Conservation (phyloP, 2,329 filamentous ascomycete species). For the Colletotrichum lupini region DNA sequence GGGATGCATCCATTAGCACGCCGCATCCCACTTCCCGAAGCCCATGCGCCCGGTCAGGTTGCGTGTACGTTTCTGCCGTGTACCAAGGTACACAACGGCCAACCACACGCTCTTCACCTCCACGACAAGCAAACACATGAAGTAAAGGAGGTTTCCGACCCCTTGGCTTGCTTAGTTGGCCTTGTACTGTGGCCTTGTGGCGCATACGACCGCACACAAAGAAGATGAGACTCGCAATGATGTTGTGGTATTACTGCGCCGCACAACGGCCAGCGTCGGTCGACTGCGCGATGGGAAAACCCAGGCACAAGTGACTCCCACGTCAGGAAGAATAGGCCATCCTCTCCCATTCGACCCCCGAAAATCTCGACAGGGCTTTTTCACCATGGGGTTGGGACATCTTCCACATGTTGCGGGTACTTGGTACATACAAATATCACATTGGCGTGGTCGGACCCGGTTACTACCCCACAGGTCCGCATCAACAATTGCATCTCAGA, state of each 20-base stretch:
- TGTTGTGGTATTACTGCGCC: background rate
- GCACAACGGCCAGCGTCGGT: slow-evolving; percentile 1
- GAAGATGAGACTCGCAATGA: background rate
- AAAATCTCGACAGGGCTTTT: slow-evolving; percentile 6
- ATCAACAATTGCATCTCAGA: slow-evolving; percentile 4
- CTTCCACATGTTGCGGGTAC: slow-evolving; percentile 24
- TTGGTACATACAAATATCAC: slow-evolving; percentile 5
- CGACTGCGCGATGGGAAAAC: slow-evolving; percentile 15
- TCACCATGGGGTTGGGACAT: slow-evolving; percentile 28
- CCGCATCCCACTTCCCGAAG: slow-evolving; percentile 27
- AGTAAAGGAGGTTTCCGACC: slow-evolving; percentile 4
- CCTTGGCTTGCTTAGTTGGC: slow-evolving; percentile 19
- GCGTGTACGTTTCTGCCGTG: background rate
- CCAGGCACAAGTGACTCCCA: background rate
- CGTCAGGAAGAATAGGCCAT: slow-evolving; percentile 2
- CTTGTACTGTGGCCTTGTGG: background rate
- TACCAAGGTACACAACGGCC: slow-evolving; percentile 10
- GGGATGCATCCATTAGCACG: slow-evolving; percentile 22
- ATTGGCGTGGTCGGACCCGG: background rate
- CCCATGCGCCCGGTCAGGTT: slow-evolving; percentile 5
- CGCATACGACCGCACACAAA: background rate
- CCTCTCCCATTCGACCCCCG: background rate
- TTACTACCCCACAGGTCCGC: background rate
- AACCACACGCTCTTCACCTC: slow-evolving; percentile 15
- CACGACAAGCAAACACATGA: slow-evolving; percentile 1